Evolutionary conservation across 148 eudicot genomes (phyloP), one percentile per base, ranked within the genome.

Genomic region (Camellia sinensis): DNA sequence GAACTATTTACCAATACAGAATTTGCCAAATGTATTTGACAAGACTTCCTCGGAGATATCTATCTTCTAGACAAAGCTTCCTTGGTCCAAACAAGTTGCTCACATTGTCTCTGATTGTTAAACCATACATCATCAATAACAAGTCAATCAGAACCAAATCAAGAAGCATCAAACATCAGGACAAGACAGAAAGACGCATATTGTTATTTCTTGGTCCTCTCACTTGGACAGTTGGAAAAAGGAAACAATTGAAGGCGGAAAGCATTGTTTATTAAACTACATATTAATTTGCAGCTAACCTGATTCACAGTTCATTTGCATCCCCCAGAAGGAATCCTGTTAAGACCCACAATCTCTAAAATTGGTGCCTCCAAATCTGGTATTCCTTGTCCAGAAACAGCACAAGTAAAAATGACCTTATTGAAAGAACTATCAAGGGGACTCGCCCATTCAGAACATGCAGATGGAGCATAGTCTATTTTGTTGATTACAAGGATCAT

Each of bases 11-110:
- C 91, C 97, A 50, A 95, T 95, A 79, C 99, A 95, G 82, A 95
- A 95, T 89, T 92, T 95, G 81, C 87, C 86, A 85, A 95, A 93
- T 73, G 93, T 92, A 81, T 87, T 89, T 6, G 94, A 83, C 73
- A 95, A 81, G 22, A 95, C 89, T 80, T 95, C 97, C 82, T 95
- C 99, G 12, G 97, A 92, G 37, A 95, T 84, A 46, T 95, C 97
- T 76, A 29, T 95, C 97, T 56, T 84, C 99, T 89, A 52, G 75
- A 17, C 50, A 95, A 77, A 53, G 99, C 94, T 81, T 95, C 97
- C 91, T 91, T 92, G 41, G 93, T 86, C 17, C 97, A 92, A 74
- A 95, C 81, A 69, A 95, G 92, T 85, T 95, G 99, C 85, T 92
- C 97, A 45, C 93, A 92, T 85, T 95, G 99, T 81, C 99, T 90